Evolutionary conservation across 2,329 filamentous ascomycete genomes (phyloP).

Genomic region (Hirsutella rhossiliensis): DNA sequence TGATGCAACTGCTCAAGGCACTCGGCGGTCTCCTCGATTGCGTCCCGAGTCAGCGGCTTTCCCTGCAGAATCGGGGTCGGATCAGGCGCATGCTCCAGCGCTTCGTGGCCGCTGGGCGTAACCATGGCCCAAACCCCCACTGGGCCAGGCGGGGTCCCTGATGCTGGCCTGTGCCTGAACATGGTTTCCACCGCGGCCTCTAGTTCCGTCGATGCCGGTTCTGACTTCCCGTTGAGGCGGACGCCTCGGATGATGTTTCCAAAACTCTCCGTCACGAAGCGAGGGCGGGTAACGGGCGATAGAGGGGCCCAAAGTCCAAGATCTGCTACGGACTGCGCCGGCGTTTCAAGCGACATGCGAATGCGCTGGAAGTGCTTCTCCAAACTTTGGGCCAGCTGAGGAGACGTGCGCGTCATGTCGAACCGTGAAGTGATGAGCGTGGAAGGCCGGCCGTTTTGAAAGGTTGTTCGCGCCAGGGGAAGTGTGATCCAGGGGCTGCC

Average conservation of each 20-base stretch:
- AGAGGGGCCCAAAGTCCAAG: conserved; percentile 32
- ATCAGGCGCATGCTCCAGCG: conserved; percentile 3
- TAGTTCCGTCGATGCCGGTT: conserved; percentile 60
- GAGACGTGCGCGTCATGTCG: conserved; percentile 9
- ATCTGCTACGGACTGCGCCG: conserved; percentile 10
- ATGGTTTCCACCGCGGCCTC: conserved; percentile 51
- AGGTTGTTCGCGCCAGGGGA: conserved; percentile 67
- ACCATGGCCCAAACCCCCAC: conserved; percentile 66
- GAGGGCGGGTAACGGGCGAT: conserved; percentile 49
- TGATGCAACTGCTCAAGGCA: conserved; percentile 23
- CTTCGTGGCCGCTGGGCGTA: conserved; percentile 26
- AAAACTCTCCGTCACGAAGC: conserved; percentile 51
- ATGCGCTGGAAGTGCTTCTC: conserved; percentile 29
- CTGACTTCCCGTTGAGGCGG: conserved; percentile 29
- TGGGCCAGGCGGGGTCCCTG: conserved; percentile 24
- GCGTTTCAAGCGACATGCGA: conserved; percentile 10
- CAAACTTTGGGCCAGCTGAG: conserved; percentile 12
- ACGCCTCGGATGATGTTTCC: conserved; percentile 69
- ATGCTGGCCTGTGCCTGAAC: conserved; percentile 26
- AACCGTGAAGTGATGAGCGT: conserved; percentile 36
- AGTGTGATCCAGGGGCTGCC: conserved; percentile 33
- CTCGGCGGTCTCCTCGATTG: conserved; percentile 12
- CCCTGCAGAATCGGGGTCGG: conserved; percentile 3
- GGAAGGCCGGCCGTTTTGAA: conserved; percentile 53
- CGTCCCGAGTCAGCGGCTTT: conserved; percentile 4